Conservation (phyloP, 1,284 basidiomycete species). For the Nidula niveotomentosa region DNA sequence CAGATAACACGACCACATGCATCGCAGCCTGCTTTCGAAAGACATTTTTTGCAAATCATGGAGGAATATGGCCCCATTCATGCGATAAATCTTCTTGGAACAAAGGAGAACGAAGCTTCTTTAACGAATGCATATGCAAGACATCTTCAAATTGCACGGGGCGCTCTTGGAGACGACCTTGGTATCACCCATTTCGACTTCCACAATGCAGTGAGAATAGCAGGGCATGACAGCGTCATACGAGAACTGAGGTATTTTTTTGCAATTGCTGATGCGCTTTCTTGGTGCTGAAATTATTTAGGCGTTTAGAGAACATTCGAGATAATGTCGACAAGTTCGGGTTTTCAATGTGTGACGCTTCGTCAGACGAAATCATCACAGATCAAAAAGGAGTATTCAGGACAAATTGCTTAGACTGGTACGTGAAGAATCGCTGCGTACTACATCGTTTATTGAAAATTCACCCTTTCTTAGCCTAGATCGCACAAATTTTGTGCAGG, state of each 20-base stretch:
- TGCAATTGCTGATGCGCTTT: neutral
- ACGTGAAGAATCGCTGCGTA: slow-evolving; percentile 15
- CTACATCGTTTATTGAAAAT: slow-evolving; percentile 3
- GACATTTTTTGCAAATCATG: slow-evolving; percentile 85
- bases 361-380: slow-evolving; percentile 69
- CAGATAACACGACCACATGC: slow-evolving; percentile 95
- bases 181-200: slow-evolving; percentile 94
- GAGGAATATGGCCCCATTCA: slow-evolving; percentile 83
- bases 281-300: slow-evolving; percentile 16
- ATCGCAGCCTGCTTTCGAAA: slow-evolving; percentile 94
- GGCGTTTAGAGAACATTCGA: slow-evolving; percentile 59
- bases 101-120: slow-evolving; percentile 89
- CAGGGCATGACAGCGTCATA: slow-evolving; percentile 87
- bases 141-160: slow-evolving; percentile 66
- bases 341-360: slow-evolving; percentile 78
- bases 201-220: slow-evolving; percentile 79
- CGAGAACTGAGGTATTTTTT: slow-evolving; percentile 65
- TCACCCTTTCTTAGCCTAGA: slow-evolving; percentile 64
- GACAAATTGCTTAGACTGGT: slow-evolving; percentile 97
- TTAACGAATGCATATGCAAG: slow-evolving; percentile 83
- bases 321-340: slow-evolving; percentile 81
- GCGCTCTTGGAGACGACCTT: slow-evolving; percentile 57
- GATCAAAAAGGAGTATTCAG: slow-evolving; percentile 91
- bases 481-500: slow-evolving; percentile 98
- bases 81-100: slow-evolving; percentile 86